Percentiles rank a stretch among this genome's conserved stretches.
phyloP scores from a whole-genome alignment of 805 yeast species.

The Hanseniaspora guilliermondii region DNA sequence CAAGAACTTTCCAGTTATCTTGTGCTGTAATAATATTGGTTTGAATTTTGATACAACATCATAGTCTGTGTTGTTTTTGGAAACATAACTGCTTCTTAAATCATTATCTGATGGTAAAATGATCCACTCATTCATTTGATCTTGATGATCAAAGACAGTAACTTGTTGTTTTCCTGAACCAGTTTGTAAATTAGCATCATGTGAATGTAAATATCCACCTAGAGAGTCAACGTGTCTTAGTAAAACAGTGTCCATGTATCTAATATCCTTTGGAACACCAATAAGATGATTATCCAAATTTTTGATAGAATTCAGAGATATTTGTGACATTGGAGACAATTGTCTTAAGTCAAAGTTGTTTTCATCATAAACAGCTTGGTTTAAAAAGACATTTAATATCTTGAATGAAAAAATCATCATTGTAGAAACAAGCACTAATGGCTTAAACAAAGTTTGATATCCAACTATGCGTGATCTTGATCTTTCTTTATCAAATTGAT shows the following conservation, averaged over 20 bases:
- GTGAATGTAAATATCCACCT: slow-evolving; percentile 77
- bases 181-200: slow-evolving; percentile 44
- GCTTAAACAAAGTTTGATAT: slow-evolving; percentile 12
- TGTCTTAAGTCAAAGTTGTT: slow-evolving; percentile 38
- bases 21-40: slow-evolving; percentile 57
- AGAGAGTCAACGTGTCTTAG: slow-evolving; percentile 56
- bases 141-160: slow-evolving; percentile 52
- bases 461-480: neutral
- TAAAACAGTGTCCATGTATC: slow-evolving; percentile 59
- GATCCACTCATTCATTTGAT: slow-evolving; percentile 59
- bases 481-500: slow-evolving; percentile 1
- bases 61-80: slow-evolving; percentile 17
- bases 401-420: slow-evolving; percentile 6
- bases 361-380: slow-evolving; percentile 33
- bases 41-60: slow-evolving; percentile 41
- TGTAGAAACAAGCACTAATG: slow-evolving; percentile 13
- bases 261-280: slow-evolving; percentile 48
- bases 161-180: slow-evolving; percentile 73
- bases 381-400: slow-evolving; percentile 19
- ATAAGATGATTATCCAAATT: slow-evolving; percentile 31
- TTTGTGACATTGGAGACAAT: slow-evolving; percentile 57
- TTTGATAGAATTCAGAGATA: slow-evolving; percentile 37
- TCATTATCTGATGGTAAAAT: slow-evolving; percentile 34
- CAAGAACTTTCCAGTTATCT: slow-evolving; percentile 50
- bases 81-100: slow-evolving; percentile 24